Evolutionary conservation across 176 grass and related monocot genomes (phyloP).

Genomic region (Thalia dealbata): DNA sequence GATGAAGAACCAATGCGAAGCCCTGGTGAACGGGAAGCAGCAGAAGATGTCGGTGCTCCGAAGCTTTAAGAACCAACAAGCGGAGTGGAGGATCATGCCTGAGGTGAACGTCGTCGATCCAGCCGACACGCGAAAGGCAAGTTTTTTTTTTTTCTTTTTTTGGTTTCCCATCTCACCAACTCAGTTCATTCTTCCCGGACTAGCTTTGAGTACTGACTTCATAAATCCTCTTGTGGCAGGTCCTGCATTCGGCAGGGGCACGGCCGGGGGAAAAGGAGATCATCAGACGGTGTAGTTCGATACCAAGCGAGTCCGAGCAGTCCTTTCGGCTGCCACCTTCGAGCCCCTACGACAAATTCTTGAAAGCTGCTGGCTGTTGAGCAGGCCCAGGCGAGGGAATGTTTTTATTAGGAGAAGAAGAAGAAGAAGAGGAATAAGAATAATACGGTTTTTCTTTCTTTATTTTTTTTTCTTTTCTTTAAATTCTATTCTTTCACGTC

Average conservation of each 20-base stretch:
- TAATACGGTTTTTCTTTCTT: not conserved
- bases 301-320: conserved; percentile 48
- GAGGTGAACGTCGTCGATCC: conserved; percentile 18
- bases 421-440: too few relatives aligned
- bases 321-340: conserved; percentile 81
- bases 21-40: conserved; percentile 78
- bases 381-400: not conserved
- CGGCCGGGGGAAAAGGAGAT: conserved; percentile 34
- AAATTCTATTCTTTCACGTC: not conserved
- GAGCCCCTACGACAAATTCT: conserved; percentile 90
- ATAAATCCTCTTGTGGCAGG: conserved; percentile 22
- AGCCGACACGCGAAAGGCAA: conserved; percentile 39
- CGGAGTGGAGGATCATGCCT: conserved; percentile 23
- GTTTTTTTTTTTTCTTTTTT: too few relatives aligned
- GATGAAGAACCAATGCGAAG: conserved; percentile 97
- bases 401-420: not conserved
- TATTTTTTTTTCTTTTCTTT: not conserved
- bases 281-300: conserved; percentile 40
- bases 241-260: conserved; percentile 21
- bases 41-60: conserved; percentile 86
- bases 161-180: too few relatives aligned
- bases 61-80: conserved; percentile 75
- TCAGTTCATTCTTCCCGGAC: not conserved
- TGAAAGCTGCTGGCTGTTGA: conserved; percentile 89
- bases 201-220: too few relatives aligned